These are phyloP conservation scores for Beauveria medogensis DNA, from an alignment of 2,329 filamentous ascomycete genomes.

Conservation along the genomic window DNA sequence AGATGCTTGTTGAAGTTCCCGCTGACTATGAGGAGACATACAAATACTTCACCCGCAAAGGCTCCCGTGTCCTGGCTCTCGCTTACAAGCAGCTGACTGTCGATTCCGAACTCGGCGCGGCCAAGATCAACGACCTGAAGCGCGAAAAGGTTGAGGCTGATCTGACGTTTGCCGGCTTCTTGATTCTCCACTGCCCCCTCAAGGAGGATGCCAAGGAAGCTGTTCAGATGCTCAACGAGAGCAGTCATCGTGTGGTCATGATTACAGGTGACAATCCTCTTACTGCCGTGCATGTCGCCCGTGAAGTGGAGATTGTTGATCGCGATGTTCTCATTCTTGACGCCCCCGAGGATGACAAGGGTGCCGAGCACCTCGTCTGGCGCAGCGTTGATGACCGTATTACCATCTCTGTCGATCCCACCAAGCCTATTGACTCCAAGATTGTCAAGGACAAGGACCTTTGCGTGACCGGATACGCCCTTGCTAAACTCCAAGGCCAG, in stretches of 20 bases:
- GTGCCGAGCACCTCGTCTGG: constrained; percentile 80
- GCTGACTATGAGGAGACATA: constrained; percentile 93
- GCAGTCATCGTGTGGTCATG: constrained; percentile 97
- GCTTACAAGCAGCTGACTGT: constrained; percentile 86
- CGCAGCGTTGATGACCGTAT: constrained; percentile 87
- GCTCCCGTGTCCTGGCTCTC: constrained; percentile 85
- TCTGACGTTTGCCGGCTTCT: constrained; percentile 85
- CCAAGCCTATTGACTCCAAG: constrained; percentile 67
- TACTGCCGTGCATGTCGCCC: constrained; percentile 90
- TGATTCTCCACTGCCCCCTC: constrained; percentile 89
- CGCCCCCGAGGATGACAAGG: constrained; percentile 80
- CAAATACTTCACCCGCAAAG: constrained; percentile 95
- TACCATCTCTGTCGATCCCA: constrained; percentile 77
- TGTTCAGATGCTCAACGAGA: constrained; percentile 96
- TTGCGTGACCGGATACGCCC: constrained; percentile 89
- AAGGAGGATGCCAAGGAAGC: constrained; percentile 94
- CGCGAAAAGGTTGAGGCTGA: constrained; percentile 84
- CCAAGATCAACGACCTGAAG: constrained; percentile 86
- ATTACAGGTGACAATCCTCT: constrained; percentile 98
- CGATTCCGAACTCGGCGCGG: constrained; percentile 72
- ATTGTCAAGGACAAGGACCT: constrained; percentile 84
- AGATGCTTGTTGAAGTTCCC: constrained; percentile 78
- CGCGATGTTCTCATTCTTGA: constrained; percentile 91
- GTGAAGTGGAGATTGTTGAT: constrained; percentile 95
- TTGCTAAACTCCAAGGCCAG: constrained; percentile 81